A percentile compares a stretch with the other conserved stretches of the same genome.
phyloP scores from a whole-genome alignment of 768 basidiomycete genomes.

The Suillus luteus region DNA sequence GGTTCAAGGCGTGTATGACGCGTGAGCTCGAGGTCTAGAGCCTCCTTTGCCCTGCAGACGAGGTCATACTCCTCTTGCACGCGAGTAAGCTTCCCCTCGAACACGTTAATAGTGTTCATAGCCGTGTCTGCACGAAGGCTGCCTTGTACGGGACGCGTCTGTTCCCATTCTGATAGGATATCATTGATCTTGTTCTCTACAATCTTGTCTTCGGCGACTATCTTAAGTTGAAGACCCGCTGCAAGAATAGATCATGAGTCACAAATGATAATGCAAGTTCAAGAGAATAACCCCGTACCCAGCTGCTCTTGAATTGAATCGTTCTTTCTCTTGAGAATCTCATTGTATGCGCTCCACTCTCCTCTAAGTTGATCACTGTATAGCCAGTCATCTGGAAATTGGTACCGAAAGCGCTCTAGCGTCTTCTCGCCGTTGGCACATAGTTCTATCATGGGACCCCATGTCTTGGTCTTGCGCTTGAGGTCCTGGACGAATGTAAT shows the following conservation, averaged over 20 bases:
- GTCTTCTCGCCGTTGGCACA: constrained; percentile 97
- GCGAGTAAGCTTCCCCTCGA: constrained; percentile 86
- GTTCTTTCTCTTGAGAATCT: constrained; percentile 97
- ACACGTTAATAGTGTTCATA: constrained; percentile 94
- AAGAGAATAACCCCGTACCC: constrained; percentile 50
- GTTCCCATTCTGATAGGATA: constrained; percentile 90
- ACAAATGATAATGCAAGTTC: constrained; percentile 4
- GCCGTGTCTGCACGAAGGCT: constrained; percentile 95
- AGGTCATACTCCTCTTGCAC: constrained; percentile 96
- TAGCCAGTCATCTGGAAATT: constrained; percentile 97
- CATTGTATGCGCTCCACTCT: constrained; percentile 98
- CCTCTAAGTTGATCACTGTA: constrained; percentile 97
- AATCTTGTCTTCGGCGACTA: constrained; percentile 99
- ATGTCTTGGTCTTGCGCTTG: constrained; percentile 94
- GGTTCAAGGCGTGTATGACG: constrained; percentile 91
- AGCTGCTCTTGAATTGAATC: constrained; percentile 98
- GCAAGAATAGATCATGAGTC: constrained; percentile 14
- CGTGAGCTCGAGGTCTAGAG: constrained; percentile 88
- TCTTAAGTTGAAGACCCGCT: constrained; percentile 98
- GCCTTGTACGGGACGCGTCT: constrained; percentile 94
- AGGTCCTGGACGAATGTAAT: constrained; percentile 99
- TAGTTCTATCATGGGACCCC: constrained; percentile 95
- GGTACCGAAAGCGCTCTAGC: constrained; percentile 93
- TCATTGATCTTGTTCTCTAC: constrained; percentile 95
- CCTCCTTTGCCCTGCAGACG: constrained; percentile 95